Evolutionary conservation across 345 rosid genomes (phyloP).

Genomic region (Mangifera indica): DNA sequence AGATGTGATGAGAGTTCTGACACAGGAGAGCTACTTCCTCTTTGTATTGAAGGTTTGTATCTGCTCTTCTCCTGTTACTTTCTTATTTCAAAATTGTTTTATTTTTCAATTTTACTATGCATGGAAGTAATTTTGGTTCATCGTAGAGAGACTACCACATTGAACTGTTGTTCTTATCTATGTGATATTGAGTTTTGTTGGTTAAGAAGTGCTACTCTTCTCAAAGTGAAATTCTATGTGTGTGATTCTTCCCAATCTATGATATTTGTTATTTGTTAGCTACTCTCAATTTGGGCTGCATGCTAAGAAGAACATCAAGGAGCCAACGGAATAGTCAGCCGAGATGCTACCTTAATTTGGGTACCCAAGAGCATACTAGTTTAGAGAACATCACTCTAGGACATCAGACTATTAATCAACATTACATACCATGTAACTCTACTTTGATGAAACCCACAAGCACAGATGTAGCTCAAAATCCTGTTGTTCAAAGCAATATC

Average conservation of each 20-base stretch:
- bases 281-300: no score
- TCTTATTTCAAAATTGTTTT: conserved; percentile 13
- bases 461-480: conserved; percentile 15
- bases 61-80: neutral
- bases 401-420: conserved; percentile 19
- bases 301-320: no score
- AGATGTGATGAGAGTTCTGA: conserved; percentile 55
- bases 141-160: neutral
- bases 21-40: conserved; percentile 62
- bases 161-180: neutral
- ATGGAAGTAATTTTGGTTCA: neutral
- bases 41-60: conserved; percentile 69
- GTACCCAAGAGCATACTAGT: conserved; percentile 27
- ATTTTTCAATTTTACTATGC: neutral
- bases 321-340: no score
- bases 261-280: no score
- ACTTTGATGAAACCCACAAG: conserved; percentile 23
- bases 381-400: conserved; percentile 18
- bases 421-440: conserved; percentile 21
- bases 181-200: conserved; percentile 9
- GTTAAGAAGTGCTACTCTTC: no score
- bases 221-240: no score
- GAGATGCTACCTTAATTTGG: conserved; percentile 44
- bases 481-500: conserved; percentile 11
- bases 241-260: conserved; percentile 15